Evolutionary conservation across 768 basidiomycete genomes (phyloP).

Genomic region (Mycena albidolilacea): DNA sequence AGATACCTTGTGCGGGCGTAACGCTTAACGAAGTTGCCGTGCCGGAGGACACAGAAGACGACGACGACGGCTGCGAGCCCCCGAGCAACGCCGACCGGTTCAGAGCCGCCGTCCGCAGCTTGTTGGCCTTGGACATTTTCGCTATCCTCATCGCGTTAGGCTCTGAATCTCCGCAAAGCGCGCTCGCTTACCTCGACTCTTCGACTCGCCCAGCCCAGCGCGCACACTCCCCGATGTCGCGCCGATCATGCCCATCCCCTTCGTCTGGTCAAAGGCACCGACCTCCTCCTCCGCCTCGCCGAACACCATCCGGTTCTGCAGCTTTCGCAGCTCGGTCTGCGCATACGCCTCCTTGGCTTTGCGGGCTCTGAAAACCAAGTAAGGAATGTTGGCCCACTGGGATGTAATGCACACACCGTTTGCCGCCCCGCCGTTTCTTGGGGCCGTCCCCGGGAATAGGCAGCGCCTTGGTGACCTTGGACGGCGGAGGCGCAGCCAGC

Average conservation of each 20-base stretch:
- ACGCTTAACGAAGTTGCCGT: slow-evolving; percentile 94
- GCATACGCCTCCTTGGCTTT: slow-evolving; percentile 99
- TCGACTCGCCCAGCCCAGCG: slow-evolving; percentile 88
- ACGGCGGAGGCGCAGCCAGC: slow-evolving; percentile 93
- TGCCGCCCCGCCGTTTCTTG: slow-evolving; percentile 96
- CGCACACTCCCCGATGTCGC: slow-evolving; percentile 89
- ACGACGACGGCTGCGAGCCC: slow-evolving; percentile 77
- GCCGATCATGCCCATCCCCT: slow-evolving; percentile 98
- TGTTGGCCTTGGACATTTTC: slow-evolving; percentile 96
- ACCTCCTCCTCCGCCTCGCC: slow-evolving; percentile 97
- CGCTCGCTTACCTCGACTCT: slow-evolving; percentile 85
- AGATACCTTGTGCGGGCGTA: slow-evolving; percentile 92
- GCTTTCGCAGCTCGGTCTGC: slow-evolving; percentile 95
- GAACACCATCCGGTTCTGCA: slow-evolving; percentile 97
- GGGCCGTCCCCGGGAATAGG: slow-evolving; percentile 96
- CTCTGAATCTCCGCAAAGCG: slow-evolving; percentile 7
- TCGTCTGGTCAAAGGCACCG: slow-evolving; percentile 97
- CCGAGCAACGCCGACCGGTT: slow-evolving; percentile 77
- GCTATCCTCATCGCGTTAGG: slow-evolving; percentile 63
- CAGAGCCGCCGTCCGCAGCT: slow-evolving; percentile 88
- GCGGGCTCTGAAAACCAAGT: slow-evolving; percentile 73
- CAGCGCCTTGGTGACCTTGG: slow-evolving; percentile 93
- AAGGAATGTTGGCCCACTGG: slow-evolving; percentile 18
- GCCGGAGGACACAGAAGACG: slow-evolving; percentile 82
- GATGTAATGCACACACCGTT: slow-evolving; percentile 69